These are phyloP conservation scores for Apiotrichum domesticum DNA, from an alignment of 1,284 basidiomycete species.

Conservation along the genomic window DNA sequence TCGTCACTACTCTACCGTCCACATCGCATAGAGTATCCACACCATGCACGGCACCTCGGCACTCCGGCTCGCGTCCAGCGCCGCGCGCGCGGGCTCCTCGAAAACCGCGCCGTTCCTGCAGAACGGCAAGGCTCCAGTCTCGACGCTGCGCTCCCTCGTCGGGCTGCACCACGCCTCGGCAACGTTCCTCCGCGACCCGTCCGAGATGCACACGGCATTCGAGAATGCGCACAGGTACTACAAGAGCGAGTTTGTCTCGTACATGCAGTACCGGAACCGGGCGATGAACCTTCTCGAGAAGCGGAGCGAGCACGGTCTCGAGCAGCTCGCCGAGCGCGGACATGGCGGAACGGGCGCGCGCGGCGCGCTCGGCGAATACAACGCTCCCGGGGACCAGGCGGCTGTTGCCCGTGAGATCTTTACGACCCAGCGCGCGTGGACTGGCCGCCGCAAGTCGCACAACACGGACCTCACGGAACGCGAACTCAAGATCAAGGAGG, in stretches of 20 bases:
- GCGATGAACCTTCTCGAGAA: slow-evolving; percentile 5
- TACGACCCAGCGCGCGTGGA: slow-evolving; percentile 5
- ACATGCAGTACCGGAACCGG: slow-evolving; percentile 7
- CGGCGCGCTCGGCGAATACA: slow-evolving; percentile 2
- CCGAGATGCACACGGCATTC: slow-evolving; percentile 29
- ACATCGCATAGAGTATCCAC: no score
- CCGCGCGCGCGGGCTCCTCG: slow-evolving; percentile 1
- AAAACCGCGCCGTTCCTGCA: slow-evolving; percentile 4
- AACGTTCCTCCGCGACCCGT: slow-evolving; percentile 35
- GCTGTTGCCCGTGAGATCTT: slow-evolving; percentile 5
- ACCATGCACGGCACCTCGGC: slow-evolving; percentile 11
- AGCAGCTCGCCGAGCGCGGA: slow-evolving; percentile 13
- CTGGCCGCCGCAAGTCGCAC: not conserved
- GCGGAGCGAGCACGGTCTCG: slow-evolving; percentile 4
- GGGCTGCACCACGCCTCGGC: slow-evolving; percentile 39
- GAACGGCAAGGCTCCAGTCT: slow-evolving; percentile 19
- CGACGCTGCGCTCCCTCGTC: slow-evolving; percentile 30
- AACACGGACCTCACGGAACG: slow-evolving; percentile 24
- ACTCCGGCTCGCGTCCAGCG: not conserved
- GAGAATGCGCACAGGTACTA: slow-evolving; percentile 27
- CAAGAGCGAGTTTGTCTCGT: slow-evolving; percentile 16
- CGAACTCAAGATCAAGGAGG: slow-evolving; percentile 35
- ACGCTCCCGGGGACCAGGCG: slow-evolving; percentile 3
- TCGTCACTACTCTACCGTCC: no score
- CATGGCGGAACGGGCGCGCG: slow-evolving; percentile 10